Evolutionary conservation across 768 basidiomycete genomes (phyloP).

Genomic region (Tulasnella sp.): DNA sequence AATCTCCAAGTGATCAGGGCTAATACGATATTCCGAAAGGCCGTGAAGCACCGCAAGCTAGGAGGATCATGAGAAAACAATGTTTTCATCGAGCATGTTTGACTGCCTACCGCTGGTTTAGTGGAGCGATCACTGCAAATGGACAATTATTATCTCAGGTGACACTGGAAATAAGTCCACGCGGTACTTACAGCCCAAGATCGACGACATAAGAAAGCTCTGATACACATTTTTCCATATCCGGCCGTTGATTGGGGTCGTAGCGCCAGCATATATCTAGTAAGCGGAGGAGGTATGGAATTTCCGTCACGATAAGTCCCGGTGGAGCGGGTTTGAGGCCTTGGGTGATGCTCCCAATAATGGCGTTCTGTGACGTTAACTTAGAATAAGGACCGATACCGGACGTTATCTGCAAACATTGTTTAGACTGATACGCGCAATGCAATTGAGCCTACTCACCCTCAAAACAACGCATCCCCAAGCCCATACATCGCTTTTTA

Average conservation of each 20-base stretch:
- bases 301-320: not conserved
- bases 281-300: not conserved
- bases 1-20: not conserved
- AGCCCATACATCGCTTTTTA: not conserved
- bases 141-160: not conserved
- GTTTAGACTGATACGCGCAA: not conserved
- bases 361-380: not conserved
- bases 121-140: not conserved
- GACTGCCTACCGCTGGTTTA: not conserved
- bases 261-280: not conserved
- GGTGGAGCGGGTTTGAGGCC: not conserved
- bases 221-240: not conserved
- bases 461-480: not conserved
- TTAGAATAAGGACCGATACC: not conserved
- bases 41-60: not conserved
- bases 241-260: not conserved
- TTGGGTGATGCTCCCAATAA: not conserved
- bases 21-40: not conserved
- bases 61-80: not conserved
- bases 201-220: not conserved
- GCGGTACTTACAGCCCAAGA: not conserved
- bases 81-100: not conserved
- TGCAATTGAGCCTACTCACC: not conserved
- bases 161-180: not conserved
- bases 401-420: not conserved